Base-by-base conservation (phyloP, 2,329 filamentous ascomycete species). In the Graphilbum ipis-grandicollis region DNA sequence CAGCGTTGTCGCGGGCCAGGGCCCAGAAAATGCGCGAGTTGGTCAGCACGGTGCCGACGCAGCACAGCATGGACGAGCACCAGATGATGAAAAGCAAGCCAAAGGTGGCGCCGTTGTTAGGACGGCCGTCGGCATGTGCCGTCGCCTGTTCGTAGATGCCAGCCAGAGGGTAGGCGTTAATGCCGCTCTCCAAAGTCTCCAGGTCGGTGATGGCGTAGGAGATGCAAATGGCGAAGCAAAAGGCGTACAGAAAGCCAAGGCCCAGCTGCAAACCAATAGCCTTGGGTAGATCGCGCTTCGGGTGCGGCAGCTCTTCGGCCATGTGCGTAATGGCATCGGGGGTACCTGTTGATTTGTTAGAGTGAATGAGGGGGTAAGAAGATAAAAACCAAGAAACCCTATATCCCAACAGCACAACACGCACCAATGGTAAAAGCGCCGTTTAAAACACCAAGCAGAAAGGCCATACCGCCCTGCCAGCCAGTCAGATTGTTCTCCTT, bases 371-470 rank as follows among this genome's bases (percentile, higher is more conserved):
- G 8, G 23, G 13, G 23, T 13, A 28, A 28, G 14, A 28, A 28
- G 26, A 28, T 12, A 13, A 28, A 28, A n/a, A 13, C 8, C 5
- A 28, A 12, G 6, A 28, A n/a, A 28, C 7, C 7, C 23, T 7
- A 25, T 7, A 13, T 8, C 23, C 7, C 23, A 25, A 25, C 23
- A 28, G 12, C 8, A 28, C 8, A 28, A n/a, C 26, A 28, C 26
- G 10, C 26, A 28, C 33, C 43, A 19, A 79, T 68, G 17, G 71
- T 71, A 48, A 74, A 79, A 10, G 73, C 71, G 5, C 73, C 75
- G 45, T 78, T 79, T 19, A 79, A 58, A 51, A 79, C 75, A 15
- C 75, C 74, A 1, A 68, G 57, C 19, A 77, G 55, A 43, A 79
- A 79, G 2, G 72, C 71, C n/a, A 79, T 67, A 14, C 71, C 71